Base-by-base conservation (phyloP, 1,139 yeast genomes). In the Saccharomycopsis crataegensis region DNA sequence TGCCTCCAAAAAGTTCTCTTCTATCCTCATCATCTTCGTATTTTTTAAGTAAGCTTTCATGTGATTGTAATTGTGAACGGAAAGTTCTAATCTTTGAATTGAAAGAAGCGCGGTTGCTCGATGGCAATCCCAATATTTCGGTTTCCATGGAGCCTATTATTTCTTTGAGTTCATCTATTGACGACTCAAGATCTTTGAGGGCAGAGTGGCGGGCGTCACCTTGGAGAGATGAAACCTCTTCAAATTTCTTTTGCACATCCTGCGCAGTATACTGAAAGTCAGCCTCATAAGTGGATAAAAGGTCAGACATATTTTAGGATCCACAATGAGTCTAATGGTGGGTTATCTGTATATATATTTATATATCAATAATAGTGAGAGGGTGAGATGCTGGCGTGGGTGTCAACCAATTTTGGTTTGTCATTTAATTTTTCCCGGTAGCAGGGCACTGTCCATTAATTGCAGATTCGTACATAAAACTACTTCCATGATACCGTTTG, bases 61-160 rank as follows among this genome's bases (percentile, higher is more conserved):
- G 66, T 38, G 74, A 75, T 52, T 83, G 88, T 6, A 84, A 72
- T 60, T 85, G 86, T 14, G 73, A 60, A 52, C 83, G 78, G 65
- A 82, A 85, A 50, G 81, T 82, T 56, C 96, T 80, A 46, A 88
- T 74, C 61, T 82, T 83, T 49, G 88, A 73, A 63, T 89, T 89
- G 63, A 77, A 83, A 11, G 79, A 70, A 1, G 90, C 77, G 56
- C 96, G 73, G 59, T 81, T 77, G 49, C 77, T 78, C 1, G 90
- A 81, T 6, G 96, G 89, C 52, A 89, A 76, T 62, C 83, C 85
- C 65, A 86, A 93, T 1, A 88, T 86, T 64, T 88, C 96, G 44
- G 88, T 74, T 40, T 79, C 77, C 82, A 89, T 81, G 62, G 89
- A 94, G 64, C 87, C 95, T 49, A 86, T 72, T 52, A 86, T 76